These are phyloP conservation scores for Fusarium sp. DNA, from an alignment of 2,329 filamentous ascomycete genomes.

Conservation along the genomic window DNA sequence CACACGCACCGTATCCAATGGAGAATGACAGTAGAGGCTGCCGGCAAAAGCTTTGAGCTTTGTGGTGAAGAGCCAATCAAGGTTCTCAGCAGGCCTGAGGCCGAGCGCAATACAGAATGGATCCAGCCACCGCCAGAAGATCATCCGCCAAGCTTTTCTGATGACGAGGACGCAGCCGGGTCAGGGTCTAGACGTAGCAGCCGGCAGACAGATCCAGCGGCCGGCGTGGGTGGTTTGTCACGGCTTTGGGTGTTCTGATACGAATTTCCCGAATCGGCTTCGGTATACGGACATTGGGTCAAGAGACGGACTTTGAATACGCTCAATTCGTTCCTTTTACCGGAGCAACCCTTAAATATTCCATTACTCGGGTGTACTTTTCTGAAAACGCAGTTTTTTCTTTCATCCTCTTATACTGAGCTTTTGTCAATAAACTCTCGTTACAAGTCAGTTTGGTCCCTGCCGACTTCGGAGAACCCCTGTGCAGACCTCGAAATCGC, in stretches of 20 bases:
- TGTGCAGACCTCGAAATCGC: neutral
- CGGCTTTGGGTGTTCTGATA: slow-evolving; percentile 1
- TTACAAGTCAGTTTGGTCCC: neutral
- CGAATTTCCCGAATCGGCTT: neutral
- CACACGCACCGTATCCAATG: neutral
- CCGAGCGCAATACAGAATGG: neutral
- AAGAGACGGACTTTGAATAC: neutral
- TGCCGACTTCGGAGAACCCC: neutral
- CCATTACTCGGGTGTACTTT: accelerated
- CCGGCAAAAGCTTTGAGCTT: neutral
- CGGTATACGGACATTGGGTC: neutral
- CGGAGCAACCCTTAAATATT: neutral
- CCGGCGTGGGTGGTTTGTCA: neutral
- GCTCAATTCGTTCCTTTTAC: no score
- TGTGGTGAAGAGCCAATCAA: neutral
- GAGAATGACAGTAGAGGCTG: neutral
- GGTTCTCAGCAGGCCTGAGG: neutral
- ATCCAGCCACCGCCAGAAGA: neutral
- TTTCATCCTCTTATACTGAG: accelerated
- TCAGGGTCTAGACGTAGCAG: neutral
- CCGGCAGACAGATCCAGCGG: neutral
- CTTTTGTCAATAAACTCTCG: neutral
- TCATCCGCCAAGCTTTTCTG: neutral
- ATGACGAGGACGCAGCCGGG: neutral
- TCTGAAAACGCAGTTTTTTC: accelerated